Percentiles rank a stretch among this genome's conserved stretches.
These are phyloP conservation scores for Beverwykella pulmonaria DNA, from an alignment of 495 filamentous ascomycete genomes.

Conservation along the genomic window DNA sequence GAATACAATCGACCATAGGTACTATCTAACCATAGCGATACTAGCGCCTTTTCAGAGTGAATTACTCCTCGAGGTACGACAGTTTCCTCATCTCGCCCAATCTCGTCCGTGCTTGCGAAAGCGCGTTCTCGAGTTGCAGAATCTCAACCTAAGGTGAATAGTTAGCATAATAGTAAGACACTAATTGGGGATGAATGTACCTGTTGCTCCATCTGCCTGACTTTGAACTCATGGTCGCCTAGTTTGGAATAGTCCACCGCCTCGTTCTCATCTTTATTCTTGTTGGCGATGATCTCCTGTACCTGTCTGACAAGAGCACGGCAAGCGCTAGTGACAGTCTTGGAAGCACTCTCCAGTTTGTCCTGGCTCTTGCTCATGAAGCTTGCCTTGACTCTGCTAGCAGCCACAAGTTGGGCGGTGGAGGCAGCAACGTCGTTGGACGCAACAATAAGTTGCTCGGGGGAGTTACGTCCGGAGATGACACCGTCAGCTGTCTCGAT, in stretches of 20 bases:
- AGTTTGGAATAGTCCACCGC: slow-evolving; percentile 85
- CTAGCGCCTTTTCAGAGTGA: not conserved
- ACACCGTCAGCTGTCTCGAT: slow-evolving; percentile 98
- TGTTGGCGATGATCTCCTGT: slow-evolving; percentile 87
- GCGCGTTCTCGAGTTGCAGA: slow-evolving; percentile 86
- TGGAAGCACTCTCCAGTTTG: slow-evolving; percentile 83
- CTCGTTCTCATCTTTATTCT: slow-evolving; percentile 76
- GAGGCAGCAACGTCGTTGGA: slow-evolving; percentile 95
- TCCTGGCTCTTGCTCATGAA: slow-evolving; percentile 98
- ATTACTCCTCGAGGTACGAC: slow-evolving; percentile 82
- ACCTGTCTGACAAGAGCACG: slow-evolving; percentile 87
- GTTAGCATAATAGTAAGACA: slow-evolving; percentile 13
- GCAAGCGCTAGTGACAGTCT: slow-evolving; percentile 89
- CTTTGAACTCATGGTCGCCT: slow-evolving; percentile 94
- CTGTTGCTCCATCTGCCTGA: slow-evolving; percentile 99
- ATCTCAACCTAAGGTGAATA: slow-evolving; percentile 79
- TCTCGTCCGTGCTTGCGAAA: slow-evolving; percentile 77
- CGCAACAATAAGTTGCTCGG: slow-evolving; percentile 96
- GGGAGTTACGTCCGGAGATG: slow-evolving; percentile 83
- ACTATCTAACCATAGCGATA: not conserved
- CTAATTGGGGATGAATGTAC: slow-evolving; percentile 54
- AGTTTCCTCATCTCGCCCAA: slow-evolving; percentile 99
- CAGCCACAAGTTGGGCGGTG: slow-evolving; percentile 94
- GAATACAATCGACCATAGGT: not conserved
- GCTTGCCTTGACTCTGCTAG: slow-evolving; percentile 92